phyloP scores from a whole-genome alignment of 2,329 filamentous ascomycete species.

The Podosphaera aphanis region DNA sequence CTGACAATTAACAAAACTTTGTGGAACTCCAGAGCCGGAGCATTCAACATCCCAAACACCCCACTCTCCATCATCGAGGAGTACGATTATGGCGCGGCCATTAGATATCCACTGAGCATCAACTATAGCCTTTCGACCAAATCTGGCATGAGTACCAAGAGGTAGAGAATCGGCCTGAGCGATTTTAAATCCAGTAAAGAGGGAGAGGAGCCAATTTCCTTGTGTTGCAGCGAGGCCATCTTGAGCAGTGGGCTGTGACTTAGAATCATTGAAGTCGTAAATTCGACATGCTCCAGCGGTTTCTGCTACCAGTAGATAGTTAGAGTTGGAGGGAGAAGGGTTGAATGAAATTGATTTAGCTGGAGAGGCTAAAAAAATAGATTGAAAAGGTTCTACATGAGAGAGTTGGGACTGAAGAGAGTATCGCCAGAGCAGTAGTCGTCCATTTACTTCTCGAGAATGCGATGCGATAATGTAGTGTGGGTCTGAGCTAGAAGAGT shows the following conservation, averaged over 20 bases:
- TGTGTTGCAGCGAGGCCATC: slow-evolving; percentile 20
- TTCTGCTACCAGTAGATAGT: slow-evolving; percentile 33
- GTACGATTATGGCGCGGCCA: slow-evolving; percentile 32
- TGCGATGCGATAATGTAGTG: slow-evolving; percentile 36
- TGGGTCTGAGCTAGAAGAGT: slow-evolving; percentile 18
- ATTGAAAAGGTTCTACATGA: slow-evolving; percentile 30
- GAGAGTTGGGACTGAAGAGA: slow-evolving; percentile 18
- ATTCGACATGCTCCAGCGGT: slow-evolving; percentile 32
- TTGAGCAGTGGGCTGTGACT: slow-evolving; percentile 27
- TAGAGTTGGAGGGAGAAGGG: slow-evolving; percentile 22
- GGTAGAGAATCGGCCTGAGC: slow-evolving; percentile 6
- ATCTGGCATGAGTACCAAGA: slow-evolving; percentile 21
- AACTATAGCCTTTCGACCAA: slow-evolving; percentile 32
- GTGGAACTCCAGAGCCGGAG: slow-evolving; percentile 25
- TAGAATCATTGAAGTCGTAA: slow-evolving; percentile 34
- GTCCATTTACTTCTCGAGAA: slow-evolving; percentile 33
- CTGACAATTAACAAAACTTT: slow-evolving; percentile 17
- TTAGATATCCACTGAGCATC: slow-evolving; percentile 38
- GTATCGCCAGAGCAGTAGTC: slow-evolving; percentile 34
- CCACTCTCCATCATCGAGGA: slow-evolving; percentile 42
- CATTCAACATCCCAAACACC: slow-evolving; percentile 44
- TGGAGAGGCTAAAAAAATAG: slow-evolving; percentile 31
- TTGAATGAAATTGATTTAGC: slow-evolving; percentile 36
- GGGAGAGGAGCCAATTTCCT: slow-evolving; percentile 39
- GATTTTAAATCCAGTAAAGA: slow-evolving; percentile 22